These are phyloP conservation scores for Fraxinus nigra DNA, from an alignment of 305 asterid species.

Conservation along the genomic window DNA sequence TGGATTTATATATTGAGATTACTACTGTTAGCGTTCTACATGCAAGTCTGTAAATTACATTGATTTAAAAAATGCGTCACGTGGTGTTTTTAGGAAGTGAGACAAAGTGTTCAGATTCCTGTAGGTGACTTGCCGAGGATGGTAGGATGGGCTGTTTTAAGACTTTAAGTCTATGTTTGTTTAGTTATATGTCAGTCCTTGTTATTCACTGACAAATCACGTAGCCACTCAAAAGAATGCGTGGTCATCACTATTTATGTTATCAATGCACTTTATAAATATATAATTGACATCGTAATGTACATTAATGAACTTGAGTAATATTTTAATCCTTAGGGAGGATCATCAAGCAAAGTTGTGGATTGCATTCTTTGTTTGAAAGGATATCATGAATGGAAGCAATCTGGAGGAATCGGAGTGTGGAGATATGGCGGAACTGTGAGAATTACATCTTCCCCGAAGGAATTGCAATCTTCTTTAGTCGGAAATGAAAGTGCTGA, in stretches of 20 bases:
- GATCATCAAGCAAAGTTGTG: conserved; percentile 88
- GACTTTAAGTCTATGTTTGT: neutral
- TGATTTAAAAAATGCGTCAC: neutral
- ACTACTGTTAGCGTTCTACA: neutral
- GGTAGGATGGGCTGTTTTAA: neutral
- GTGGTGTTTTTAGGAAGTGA: neutral
- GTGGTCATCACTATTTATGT: conserved; percentile 5
- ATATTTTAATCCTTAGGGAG: conserved; percentile 56
- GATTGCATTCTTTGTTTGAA: conserved; percentile 89
- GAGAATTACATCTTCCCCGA: conserved; percentile 64
- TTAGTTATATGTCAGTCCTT: neutral
- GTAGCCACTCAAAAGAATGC: neutral
- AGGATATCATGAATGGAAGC: conserved; percentile 89
- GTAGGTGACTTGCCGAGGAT: neutral
- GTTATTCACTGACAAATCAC: neutral
- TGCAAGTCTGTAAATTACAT: neutral
- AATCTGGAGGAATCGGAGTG: conserved; percentile 85
- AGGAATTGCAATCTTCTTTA: conserved; percentile 64
- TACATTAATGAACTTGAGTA: conserved; percentile 10
- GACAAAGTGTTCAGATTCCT: neutral
- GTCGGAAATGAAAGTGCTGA: conserved; percentile 70
- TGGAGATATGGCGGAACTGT: conserved; percentile 96
- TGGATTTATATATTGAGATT: neutral
- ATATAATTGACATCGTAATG: neutral
- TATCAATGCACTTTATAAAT: neutral